These are phyloP conservation scores for Ploettnerulaceae sp. DNA, from an alignment of 2,329 filamentous ascomycete genomes.

Conservation along the genomic window DNA sequence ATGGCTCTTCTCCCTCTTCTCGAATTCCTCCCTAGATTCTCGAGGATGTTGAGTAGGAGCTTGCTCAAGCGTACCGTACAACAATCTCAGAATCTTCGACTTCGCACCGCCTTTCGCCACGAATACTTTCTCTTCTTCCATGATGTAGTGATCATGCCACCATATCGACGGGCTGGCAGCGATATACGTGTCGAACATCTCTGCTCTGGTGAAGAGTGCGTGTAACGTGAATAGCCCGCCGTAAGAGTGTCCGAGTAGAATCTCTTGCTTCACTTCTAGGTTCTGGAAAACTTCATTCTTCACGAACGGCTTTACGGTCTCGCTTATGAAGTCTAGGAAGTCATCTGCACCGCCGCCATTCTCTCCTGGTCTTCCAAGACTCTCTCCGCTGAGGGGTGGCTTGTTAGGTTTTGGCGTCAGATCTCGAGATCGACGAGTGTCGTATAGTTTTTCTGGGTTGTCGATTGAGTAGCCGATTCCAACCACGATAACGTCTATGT, in stretches of 20 bases:
- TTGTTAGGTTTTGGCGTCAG: background rate
- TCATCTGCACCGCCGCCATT: slow-evolving; percentile 9
- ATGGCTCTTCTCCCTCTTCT: background rate
- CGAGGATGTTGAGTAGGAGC: background rate
- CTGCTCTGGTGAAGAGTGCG: background rate
- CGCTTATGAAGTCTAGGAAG: slow-evolving; percentile 4
- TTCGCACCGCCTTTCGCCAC: background rate
- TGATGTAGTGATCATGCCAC: slow-evolving; percentile 3
- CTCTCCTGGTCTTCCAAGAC: background rate
- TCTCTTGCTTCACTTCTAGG: background rate
- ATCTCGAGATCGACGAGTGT: background rate
- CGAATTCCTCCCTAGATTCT: slow-evolving; percentile 3
- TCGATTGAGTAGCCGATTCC: slow-evolving; percentile 2
- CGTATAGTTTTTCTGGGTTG: background rate
- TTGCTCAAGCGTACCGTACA: slow-evolving; percentile 5
- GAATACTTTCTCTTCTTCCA: background rate
- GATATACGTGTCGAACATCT: slow-evolving; percentile 7
- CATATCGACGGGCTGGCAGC: slow-evolving; percentile 5
- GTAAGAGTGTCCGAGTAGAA: slow-evolving; percentile 6
- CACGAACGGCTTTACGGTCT: slow-evolving; percentile 3
- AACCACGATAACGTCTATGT: background rate
- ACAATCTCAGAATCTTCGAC: background rate
- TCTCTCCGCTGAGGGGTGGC: background rate
- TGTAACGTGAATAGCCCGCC: slow-evolving; percentile 6
- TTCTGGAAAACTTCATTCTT: background rate